Evolutionary conservation across 768 basidiomycete species (phyloP).

Genomic region (Phaeotremella skinneri): DNA sequence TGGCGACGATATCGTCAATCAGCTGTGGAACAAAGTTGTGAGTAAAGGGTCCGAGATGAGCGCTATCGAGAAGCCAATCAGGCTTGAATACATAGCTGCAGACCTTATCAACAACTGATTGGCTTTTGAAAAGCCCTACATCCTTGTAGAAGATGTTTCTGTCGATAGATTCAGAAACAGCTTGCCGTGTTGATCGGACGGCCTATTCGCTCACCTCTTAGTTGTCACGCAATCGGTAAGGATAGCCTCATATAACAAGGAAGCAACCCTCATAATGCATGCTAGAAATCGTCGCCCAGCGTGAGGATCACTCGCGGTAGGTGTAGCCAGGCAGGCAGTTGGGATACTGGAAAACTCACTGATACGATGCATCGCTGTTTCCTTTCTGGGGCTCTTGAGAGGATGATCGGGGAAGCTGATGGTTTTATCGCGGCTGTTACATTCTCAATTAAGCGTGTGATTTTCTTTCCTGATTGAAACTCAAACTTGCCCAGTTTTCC

Average conservation of each 20-base stretch:
- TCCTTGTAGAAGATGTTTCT: constrained; percentile 91
- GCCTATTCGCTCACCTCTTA: constrained; percentile 26
- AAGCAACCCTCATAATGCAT: constrained; percentile 22
- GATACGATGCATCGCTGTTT: constrained; percentile 16
- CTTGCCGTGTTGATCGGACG: not conserved
- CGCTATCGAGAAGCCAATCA: constrained; percentile 5
- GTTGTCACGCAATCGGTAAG: constrained; percentile 27
- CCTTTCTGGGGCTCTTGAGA: not conserved
- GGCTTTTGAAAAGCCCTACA: constrained; percentile 70
- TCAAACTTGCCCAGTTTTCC: constrained; percentile 35
- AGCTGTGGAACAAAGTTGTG: constrained; percentile 57
- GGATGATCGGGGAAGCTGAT: constrained; percentile 36
- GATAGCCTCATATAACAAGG: constrained; percentile 37
- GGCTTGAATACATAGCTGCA: constrained; percentile 15
- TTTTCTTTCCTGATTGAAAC: no score
- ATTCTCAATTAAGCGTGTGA: constrained; percentile 1
- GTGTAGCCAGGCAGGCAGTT: not conserved
- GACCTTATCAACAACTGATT: constrained; percentile 76
- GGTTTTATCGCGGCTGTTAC: constrained; percentile 20
- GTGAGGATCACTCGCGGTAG: not conserved
- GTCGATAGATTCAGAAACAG: constrained; percentile 47
- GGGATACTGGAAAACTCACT: constrained; percentile 10
- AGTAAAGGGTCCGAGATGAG: no score
- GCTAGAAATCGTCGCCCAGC: constrained; percentile 11
- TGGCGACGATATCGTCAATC: constrained; percentile 85